Base-by-base conservation (phyloP, 2,329 filamentous ascomycete genomes). In the Paramyrothecium sp. region DNA sequence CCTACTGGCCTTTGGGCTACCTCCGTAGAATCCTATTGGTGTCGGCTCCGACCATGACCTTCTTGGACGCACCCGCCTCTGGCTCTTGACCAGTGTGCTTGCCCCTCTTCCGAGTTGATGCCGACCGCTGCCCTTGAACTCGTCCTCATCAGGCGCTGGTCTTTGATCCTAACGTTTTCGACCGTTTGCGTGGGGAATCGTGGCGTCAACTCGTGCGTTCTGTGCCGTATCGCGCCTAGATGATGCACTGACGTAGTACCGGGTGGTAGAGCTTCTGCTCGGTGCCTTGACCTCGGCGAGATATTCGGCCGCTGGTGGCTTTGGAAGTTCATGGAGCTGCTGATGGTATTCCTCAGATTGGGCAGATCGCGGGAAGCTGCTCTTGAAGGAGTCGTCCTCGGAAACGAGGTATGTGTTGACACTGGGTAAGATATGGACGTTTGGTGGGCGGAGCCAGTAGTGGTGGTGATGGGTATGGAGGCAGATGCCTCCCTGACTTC, bases 391-490 rank as follows among this genome's bases (percentile, higher is more conserved):
- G 56, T 33, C 54, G 56, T 26, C 55, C 58, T 60, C 55, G 46
- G 38, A 19, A 3, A 17, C 13, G n/a, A 16, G 13, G n/a, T 19
- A 44, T 4, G 13, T 44, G 13, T 19, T 19, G 13, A 12, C n/a
- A 12, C n/a, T 19, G 38, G 60, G 56, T 16, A 65, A 56, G 51
- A 61, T 55, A 8, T 64, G 55, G 58, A 67, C 59, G 19, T 50
- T 55, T 20, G 57, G 67, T 41, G 76, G 72, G 56, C 74, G 73
- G 61, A 79, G 60, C 83, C 83, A 86, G 74, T 86, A 86, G 72
- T 86, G 83, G 68, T 86, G 83, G 64, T 87, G 82, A 64, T 87
- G 84, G 61, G 79, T 83, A 67, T 86, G 83, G 57, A 84, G 62
- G 63, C 83, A 84, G 61, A 81, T 65, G 60, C 64, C 41, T 20